A percentile compares a stretch with the other conserved stretches of the same genome.
Evolutionary conservation across 306 rosid species (phyloP).

Genomic region (Abrus pulchellus): DNA sequence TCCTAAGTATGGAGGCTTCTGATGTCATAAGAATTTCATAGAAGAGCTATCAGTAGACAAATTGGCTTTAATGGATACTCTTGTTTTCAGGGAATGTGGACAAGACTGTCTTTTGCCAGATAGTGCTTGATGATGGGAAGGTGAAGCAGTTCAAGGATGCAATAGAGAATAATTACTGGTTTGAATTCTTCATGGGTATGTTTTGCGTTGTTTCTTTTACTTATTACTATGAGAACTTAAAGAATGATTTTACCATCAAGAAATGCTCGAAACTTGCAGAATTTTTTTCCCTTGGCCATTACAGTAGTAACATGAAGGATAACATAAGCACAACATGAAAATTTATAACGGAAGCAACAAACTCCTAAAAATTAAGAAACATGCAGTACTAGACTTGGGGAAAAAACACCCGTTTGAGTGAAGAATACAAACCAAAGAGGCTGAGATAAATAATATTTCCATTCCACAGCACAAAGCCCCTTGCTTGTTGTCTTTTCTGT

Average conservation of each 20-base stretch:
- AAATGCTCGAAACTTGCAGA: conserved; percentile 39
- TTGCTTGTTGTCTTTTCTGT: conserved; percentile 2
- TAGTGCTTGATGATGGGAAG: conserved; percentile 72
- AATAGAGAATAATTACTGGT: conserved; percentile 93
- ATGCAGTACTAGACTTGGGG: conserved; percentile 1
- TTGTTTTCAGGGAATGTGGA: conserved; percentile 79
- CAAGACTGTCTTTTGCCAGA: conserved; percentile 70
- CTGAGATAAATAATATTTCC: conserved; percentile 5
- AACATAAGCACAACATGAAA: conserved; percentile 8
- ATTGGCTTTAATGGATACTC: conserved; percentile 40
- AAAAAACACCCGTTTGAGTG: background rate
- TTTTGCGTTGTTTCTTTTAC: conserved; percentile 43
- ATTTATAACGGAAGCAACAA: conserved; percentile 1
- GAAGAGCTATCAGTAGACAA: conserved; percentile 6
- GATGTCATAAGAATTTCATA: conserved; percentile 28
- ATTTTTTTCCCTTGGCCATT: background rate
- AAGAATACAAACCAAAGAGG: conserved; percentile 18
- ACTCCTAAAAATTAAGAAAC: conserved; percentile 17
- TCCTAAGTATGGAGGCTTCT: conserved; percentile 62
- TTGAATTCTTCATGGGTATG: conserved; percentile 98
- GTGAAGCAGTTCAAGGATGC: conserved; percentile 95
- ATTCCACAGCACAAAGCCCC: background rate
- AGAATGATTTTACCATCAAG: conserved; percentile 37
- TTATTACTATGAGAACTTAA: background rate
- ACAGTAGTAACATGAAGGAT: conserved; percentile 6